phyloP scores from a whole-genome alignment of 2,329 filamentous ascomycete species.

The Cordyceps cicadae region DNA sequence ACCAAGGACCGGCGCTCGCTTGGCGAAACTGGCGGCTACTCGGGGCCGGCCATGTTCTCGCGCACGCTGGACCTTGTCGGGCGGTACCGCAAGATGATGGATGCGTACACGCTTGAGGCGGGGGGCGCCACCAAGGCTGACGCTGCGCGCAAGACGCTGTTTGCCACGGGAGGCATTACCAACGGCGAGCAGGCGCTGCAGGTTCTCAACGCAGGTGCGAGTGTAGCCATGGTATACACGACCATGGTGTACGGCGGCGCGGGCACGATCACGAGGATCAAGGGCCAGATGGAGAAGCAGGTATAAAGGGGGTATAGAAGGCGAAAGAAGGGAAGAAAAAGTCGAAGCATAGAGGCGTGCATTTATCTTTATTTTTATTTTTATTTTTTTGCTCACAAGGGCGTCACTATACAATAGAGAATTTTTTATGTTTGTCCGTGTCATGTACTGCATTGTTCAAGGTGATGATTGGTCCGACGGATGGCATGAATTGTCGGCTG shows the following conservation, averaged over 20 bases:
- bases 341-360: neutral
- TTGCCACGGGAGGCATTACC: constrained; percentile 88
- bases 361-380: too few relatives aligned
- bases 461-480: neutral
- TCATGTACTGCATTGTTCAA: neutral
- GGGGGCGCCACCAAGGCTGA: constrained; percentile 21
- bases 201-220: constrained; percentile 81
- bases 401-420: constrained; percentile 1
- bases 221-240: constrained; percentile 87
- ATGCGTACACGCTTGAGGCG: constrained; percentile 34
- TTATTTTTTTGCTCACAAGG: neutral
- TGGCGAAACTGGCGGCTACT: constrained; percentile 77
- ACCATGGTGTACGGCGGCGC: constrained; percentile 57
- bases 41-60: constrained; percentile 80
- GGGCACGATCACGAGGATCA: constrained; percentile 57
- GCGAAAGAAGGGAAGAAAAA: too few relatives aligned
- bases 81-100: constrained; percentile 65
- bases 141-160: constrained; percentile 65
- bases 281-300: constrained; percentile 49
- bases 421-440: neutral
- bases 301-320: constrained; percentile 19
- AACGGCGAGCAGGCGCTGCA: constrained; percentile 76
- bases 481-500: neutral
- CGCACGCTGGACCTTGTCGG: constrained; percentile 70
- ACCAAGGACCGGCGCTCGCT: constrained; percentile 59